phyloP scores from a whole-genome alignment of 345 rosid genomes.

The Euphorbia tirucalli region DNA sequence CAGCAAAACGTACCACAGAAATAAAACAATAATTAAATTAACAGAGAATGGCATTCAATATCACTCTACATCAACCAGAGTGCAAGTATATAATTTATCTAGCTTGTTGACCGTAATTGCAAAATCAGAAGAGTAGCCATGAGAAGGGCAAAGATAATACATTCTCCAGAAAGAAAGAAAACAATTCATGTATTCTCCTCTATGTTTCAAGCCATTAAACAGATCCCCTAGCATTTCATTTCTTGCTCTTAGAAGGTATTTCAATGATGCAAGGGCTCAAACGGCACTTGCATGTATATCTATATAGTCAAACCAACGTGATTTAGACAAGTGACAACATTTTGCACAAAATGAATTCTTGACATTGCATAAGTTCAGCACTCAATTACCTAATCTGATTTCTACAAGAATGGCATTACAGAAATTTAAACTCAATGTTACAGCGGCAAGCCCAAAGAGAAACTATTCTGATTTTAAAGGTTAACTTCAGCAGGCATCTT shows the following conservation, averaged over 20 bases:
- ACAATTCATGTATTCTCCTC: background rate
- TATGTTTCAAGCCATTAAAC: background rate
- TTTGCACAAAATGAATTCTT: background rate
- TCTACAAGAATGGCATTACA: background rate
- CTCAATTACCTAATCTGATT: background rate
- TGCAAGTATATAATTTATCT: background rate
- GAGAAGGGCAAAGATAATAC: no score
- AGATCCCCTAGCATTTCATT: background rate
- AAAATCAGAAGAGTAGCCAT: no score
- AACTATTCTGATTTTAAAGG: no score
- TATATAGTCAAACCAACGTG: background rate
- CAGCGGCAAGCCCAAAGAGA: no score
- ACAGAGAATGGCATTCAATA: background rate
- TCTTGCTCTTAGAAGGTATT: background rate
- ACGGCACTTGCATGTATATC: background rate
- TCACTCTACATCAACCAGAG: background rate
- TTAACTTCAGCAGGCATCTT: no score
- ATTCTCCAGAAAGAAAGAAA: background rate
- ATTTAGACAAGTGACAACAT: no score
- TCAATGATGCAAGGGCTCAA: background rate
- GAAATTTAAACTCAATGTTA: no score
- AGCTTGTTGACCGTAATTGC: no score
- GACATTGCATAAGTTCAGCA: background rate
- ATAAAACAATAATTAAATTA: no score
- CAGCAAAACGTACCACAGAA: background rate